Percentiles rank a stretch among this genome's conserved stretches.
phyloP scores from a whole-genome alignment of 1,284 basidiomycete species.

The Leccinum variabile region DNA sequence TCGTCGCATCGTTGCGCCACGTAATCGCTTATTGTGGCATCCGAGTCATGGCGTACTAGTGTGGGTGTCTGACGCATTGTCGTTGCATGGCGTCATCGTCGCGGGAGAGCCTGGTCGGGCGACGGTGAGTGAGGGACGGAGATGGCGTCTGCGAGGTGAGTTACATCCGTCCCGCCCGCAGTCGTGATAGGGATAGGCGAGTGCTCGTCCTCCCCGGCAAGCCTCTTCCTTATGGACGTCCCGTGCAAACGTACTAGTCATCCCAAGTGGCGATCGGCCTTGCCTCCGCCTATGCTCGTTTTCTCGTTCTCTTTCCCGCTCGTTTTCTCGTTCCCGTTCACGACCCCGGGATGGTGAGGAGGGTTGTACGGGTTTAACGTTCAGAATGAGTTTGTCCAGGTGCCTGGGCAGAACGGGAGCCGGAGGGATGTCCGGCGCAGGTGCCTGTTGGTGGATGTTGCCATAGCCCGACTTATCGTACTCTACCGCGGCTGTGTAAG shows the following conservation, averaged over 20 bases:
- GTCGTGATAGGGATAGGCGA: conserved; percentile 37
- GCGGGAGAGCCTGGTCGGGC: too few species aligned
- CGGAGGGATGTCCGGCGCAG: conserved; percentile 75
- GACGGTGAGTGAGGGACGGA: too few species aligned
- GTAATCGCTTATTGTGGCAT: too few species aligned
- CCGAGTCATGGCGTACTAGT: too few species aligned
- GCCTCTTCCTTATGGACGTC: conserved; percentile 27
- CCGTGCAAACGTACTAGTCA: conserved; percentile 30
- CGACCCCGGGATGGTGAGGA: conserved; percentile 31
- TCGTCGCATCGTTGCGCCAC: too few species aligned
- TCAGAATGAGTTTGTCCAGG: conserved; percentile 92
- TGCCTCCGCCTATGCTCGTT: conserved; percentile 34
- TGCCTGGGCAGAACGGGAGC: conserved; percentile 89
- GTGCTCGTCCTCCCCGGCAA: conserved; percentile 21
- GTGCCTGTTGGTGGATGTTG: conserved; percentile 36
- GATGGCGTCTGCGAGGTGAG: conserved; percentile 24
- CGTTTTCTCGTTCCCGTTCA: conserved; percentile 35
- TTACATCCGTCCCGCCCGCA: conserved; percentile 38
- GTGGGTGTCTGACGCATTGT: too few species aligned
- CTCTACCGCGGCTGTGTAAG: conserved; percentile 40
- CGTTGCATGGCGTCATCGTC: too few species aligned
- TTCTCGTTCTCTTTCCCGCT: conserved; percentile 33
- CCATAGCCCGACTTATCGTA: conserved; percentile 30
- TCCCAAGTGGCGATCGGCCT: conserved; percentile 33
- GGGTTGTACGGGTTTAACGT: conserved; percentile 48